These are phyloP conservation scores for Lepidium aucheri DNA, from an alignment of 345 rosid genomes.

Conservation along the genomic window DNA sequence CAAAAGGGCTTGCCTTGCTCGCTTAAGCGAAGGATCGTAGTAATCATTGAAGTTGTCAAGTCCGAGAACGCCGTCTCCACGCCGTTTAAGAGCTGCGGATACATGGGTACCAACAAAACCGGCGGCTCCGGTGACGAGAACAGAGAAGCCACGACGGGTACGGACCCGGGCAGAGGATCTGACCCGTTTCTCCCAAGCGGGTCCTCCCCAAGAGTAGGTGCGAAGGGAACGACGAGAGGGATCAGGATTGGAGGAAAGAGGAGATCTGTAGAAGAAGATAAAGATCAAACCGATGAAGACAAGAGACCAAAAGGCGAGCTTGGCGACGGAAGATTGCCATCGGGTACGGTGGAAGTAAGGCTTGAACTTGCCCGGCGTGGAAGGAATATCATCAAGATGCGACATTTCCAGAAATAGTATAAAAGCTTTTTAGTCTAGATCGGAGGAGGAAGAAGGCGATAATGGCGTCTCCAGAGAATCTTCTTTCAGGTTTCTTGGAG, in stretches of 20 bases:
- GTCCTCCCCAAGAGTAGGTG: conserved; percentile 24
- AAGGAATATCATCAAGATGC: conserved; percentile 68
- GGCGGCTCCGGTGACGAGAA: conserved; percentile 54
- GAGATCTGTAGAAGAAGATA: conserved; percentile 80
- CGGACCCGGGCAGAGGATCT: conserved; percentile 33
- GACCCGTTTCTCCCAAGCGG: conserved; percentile 35
- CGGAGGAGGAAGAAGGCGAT: neutral
- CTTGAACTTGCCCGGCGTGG: conserved; percentile 95
- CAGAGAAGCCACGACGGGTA: conserved; percentile 27
- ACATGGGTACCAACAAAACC: conserved; percentile 55
- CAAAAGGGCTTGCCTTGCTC: conserved; percentile 33
- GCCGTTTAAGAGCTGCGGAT: conserved; percentile 35
- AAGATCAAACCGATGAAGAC: conserved; percentile 64
- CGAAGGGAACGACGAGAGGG: conserved; percentile 32
- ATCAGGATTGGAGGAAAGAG: conserved; percentile 38
- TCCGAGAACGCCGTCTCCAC: conserved; percentile 47
- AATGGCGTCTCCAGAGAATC: conserved; percentile 29
- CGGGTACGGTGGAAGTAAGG: conserved; percentile 49
- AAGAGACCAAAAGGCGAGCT: conserved; percentile 88
- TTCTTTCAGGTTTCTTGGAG: conserved; percentile 33
- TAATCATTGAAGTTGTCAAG: conserved; percentile 50
- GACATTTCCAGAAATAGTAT: conserved; percentile 27
- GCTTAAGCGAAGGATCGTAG: conserved; percentile 39
- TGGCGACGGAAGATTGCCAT: conserved; percentile 72
- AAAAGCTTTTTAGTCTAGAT: no score